Conservation (phyloP, 2,329 filamentous ascomycete species). For the Pseudogymnoascus sp. region DNA sequence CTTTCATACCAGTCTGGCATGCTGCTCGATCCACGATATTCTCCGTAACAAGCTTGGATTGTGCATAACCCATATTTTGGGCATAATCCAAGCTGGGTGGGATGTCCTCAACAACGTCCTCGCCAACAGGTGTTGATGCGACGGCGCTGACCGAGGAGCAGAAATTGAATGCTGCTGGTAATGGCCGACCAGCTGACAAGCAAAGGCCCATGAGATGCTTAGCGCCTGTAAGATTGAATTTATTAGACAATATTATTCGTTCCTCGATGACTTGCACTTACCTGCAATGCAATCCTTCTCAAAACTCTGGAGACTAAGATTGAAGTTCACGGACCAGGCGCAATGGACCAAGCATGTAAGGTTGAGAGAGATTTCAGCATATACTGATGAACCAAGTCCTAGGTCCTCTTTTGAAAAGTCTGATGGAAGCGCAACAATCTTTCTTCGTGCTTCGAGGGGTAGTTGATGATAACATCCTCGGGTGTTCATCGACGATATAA, state of each 20-base stretch:
- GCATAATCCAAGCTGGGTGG: constrained; percentile 24
- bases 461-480: constrained; percentile 27
- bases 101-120: constrained; percentile 29
- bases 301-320: background rate
- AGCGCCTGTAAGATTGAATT: background rate
- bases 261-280: background rate
- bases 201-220: constrained; percentile 10
- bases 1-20: constrained; percentile 24
- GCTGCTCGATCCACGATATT: constrained; percentile 33
- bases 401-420: constrained; percentile 34
- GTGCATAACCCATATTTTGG: constrained; percentile 42
- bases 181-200: constrained; percentile 5
- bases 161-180: constrained; percentile 28
- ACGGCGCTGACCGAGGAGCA: constrained; percentile 31
- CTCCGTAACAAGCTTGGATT: constrained; percentile 41
- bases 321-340: constrained; percentile 30
- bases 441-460: constrained; percentile 18
- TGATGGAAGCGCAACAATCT: constrained; percentile 31
- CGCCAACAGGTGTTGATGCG: constrained; percentile 24
- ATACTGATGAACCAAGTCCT: constrained; percentile 27
- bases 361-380: constrained; percentile 9
- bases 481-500: constrained; percentile 29
- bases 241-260: background rate
- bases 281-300: constrained; percentile 7
- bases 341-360: constrained; percentile 40